Base-by-base conservation (phyloP, 805 yeast species). In the Scheffersomyces ergatensis region DNA sequence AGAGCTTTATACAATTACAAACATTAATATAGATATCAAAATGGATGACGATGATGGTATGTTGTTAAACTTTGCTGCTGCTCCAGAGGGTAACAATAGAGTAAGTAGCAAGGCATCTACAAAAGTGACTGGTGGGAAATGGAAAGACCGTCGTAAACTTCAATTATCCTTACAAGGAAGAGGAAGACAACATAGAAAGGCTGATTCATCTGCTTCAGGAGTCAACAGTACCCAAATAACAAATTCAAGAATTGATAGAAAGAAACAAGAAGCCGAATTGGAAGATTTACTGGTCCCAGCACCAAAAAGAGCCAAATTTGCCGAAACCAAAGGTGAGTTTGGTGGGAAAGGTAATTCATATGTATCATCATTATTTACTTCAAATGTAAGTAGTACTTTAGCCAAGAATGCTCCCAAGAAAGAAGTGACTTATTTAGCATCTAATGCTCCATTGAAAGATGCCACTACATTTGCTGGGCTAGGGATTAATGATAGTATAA, bases 371-470 rank as follows among this genome's bases (percentile, higher is more conserved):
- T 66, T 92, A 38, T 92, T 92, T 70, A 68, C 74, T 1, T 62
- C 72, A 20, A 67, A 67, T 44, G 53, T 46, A 18, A 38, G 44
- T 19, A 51, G 49, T 20, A 41, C 49, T 18, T 77, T 90, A 0
- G 77, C 85, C 2, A 80, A 83, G 46, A 79, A 83, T 6, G 83
- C 75, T 34, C 67, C 77, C 25, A 65, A 60, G 2, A 63, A 72
- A 37, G 67, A 70, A 18, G 67, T 68, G 16, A 64, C 64, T 2
- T 49, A 56, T 25, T 39, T 46, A 3, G 86, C 95, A 1, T 88
- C 97, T 0, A 93, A 93, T 65, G 97, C 97, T 0, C 97, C 97
- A 0, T 58, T 87, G 21, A 73, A 68, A 14, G 89, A 84, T 52
- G 68, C 82, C 1, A 78, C 85, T 8, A 70, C 85, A 3, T 92